phyloP scores from a whole-genome alignment of 208 protist species.

The Acanthamoeba healyi region DNA sequence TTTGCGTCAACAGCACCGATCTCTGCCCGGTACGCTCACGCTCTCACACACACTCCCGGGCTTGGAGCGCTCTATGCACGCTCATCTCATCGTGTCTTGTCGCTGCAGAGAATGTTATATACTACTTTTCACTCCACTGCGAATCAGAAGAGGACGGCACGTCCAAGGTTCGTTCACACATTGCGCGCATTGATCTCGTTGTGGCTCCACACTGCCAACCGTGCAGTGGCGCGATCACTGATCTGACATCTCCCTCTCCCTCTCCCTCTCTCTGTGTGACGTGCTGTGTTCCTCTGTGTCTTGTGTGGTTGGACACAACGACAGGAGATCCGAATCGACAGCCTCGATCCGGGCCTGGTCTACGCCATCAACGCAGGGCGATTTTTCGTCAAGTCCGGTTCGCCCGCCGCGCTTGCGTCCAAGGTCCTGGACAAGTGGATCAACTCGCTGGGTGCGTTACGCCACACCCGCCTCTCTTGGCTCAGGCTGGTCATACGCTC shows the following conservation, averaged over 20 bases:
- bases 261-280: too few relatives aligned
- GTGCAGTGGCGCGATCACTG: too few relatives aligned
- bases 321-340: constrained; percentile 6
- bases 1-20: constrained; percentile 32
- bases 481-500: not conserved
- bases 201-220: too few relatives aligned
- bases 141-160: constrained; percentile 11
- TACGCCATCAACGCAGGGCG: constrained; percentile 38
- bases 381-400: constrained; percentile 45
- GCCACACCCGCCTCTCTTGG: not conserved
- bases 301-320: too few relatives aligned
- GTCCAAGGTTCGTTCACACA: not conserved
- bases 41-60: not conserved
- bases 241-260: too few relatives aligned
- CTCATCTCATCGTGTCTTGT: too few relatives aligned
- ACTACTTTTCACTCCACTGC: constrained; percentile 58
- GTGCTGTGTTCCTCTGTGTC: too few relatives aligned
- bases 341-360: constrained; percentile 9
- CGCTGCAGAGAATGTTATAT: not conserved
- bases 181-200: too few relatives aligned
- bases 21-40: not conserved
- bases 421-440: constrained; percentile 29
- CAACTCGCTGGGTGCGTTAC: not conserved
- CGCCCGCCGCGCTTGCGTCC: not conserved
- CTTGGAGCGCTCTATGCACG: not conserved